phyloP scores from a whole-genome alignment of 768 basidiomycete species.

The Podaxis rugospora region DNA sequence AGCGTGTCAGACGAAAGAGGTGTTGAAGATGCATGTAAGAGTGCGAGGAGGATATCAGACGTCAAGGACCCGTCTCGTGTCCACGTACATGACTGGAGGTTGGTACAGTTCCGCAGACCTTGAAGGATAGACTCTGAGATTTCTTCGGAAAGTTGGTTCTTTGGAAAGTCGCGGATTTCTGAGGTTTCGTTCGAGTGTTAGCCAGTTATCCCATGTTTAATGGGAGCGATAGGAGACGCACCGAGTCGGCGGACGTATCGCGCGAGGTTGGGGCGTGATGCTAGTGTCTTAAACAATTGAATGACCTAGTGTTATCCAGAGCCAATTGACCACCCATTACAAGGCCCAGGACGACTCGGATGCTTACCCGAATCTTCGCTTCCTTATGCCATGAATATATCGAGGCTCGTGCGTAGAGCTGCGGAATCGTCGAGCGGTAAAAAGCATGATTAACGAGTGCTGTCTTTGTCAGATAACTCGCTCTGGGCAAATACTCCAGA shows the following conservation, averaged over 20 bases:
- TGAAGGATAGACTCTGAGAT: conserved; percentile 35
- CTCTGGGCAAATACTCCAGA: conserved; percentile 43
- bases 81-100: conserved; percentile 67
- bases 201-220: background rate
- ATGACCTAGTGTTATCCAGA: conserved; percentile 39
- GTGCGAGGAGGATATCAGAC: conserved; percentile 50
- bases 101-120: conserved; percentile 58
- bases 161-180: conserved; percentile 78
- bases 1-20: background rate
- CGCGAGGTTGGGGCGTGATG: conserved; percentile 51
- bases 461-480: conserved; percentile 44
- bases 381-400: conserved; percentile 73
- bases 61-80: conserved; percentile 75
- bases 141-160: conserved; percentile 32
- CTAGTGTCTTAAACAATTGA: conserved; percentile 58
- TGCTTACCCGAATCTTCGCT: conserved; percentile 51
- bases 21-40: conserved; percentile 25
- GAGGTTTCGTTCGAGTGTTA: background rate
- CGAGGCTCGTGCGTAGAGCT: conserved; percentile 53
- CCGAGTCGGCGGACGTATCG: conserved; percentile 54
- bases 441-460: conserved; percentile 62
- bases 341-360: background rate
- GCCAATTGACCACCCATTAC: background rate
- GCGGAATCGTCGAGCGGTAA: conserved; percentile 40
- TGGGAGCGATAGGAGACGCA: conserved; percentile 21